phyloP scores from a whole-genome alignment of 768 basidiomycete genomes.

The Collybia nuda region DNA sequence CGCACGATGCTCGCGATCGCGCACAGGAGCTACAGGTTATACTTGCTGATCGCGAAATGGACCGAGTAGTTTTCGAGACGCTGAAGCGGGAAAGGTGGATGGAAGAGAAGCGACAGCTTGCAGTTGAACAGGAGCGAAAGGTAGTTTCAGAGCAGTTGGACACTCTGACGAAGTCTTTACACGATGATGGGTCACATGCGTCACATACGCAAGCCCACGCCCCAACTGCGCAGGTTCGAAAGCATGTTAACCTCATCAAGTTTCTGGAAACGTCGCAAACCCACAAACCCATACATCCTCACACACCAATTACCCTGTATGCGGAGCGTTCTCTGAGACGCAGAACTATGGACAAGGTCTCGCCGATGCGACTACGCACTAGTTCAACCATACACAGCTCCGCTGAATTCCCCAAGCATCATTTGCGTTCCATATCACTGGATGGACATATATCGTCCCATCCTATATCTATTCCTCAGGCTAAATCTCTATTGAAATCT shows the following conservation, averaged over 20 bases:
- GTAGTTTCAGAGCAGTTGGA: slow-evolving; percentile 33
- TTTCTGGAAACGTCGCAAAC: slow-evolving; percentile 37
- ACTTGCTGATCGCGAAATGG: slow-evolving; percentile 35
- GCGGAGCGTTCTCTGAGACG: slow-evolving; percentile 29
- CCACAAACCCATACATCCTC: slow-evolving; percentile 24
- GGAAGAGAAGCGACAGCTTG: slow-evolving; percentile 43
- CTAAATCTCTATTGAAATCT: not conserved
- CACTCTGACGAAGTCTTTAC: slow-evolving; percentile 18
- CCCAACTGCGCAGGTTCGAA: slow-evolving; percentile 21
- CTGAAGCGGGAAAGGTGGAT: slow-evolving; percentile 50
- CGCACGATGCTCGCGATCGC: slow-evolving; percentile 42
- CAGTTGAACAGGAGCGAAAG: slow-evolving; percentile 35
- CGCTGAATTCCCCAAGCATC: slow-evolving; percentile 1
- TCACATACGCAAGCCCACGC: slow-evolving; percentile 1
- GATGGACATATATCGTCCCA: slow-evolving; percentile 1
- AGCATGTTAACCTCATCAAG: slow-evolving; percentile 33
- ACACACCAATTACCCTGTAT: slow-evolving; percentile 24
- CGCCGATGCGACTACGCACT: slow-evolving; percentile 31
- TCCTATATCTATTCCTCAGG: not conserved
- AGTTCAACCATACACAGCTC: slow-evolving; percentile 14
- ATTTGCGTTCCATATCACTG: slow-evolving; percentile 12
- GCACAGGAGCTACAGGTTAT: slow-evolving; percentile 36
- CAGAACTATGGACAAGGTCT: slow-evolving; percentile 32
- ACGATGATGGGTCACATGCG: slow-evolving; percentile 8
- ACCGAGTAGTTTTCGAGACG: slow-evolving; percentile 33